Base-by-base conservation (phyloP, 1,284 basidiomycete species). In the Polyporus tsugae region DNA sequence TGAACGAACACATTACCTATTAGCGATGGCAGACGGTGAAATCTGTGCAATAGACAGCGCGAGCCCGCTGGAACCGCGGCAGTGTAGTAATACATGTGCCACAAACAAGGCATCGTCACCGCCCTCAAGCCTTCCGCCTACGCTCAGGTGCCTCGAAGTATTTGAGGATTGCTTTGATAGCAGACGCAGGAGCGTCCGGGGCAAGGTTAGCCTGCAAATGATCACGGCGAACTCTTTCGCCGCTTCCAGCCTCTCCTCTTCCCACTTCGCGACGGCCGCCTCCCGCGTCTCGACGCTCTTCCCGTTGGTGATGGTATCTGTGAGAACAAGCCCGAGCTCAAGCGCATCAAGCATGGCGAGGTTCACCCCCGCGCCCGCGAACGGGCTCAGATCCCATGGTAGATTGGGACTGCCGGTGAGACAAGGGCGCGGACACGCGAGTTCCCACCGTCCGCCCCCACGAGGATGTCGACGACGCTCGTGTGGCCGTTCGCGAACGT, bases 401-500 rank as follows among this genome's bases (percentile, higher is more conserved):
- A 62, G 46, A 36, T 22, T 35, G 35, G 39, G 13, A 10, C 6
- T 1, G 61, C 46, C 13, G 33, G 33, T 2, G 49, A 39, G 11
- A 62, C 61, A 0, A 62, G 49, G 2, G 61, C 49, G 17, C 61
- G 61, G 49, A 62, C 25, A n/a, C 36, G 61, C 61, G 61, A 62
- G 35, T 46, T 13, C 0, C n/a, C 60, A 1, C 60, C 60, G 42
- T 62, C 60, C 0, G 60, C 60, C 6, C 60, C 61, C 11, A 62
- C 49, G 61, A 62, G 49, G 61, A 62, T 29, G 36, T 53, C 61
- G 36, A 42, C 25, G 35, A 53, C 36, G 11, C 22, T 35, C 1
- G 49, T 62, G n/a, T 42, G 39, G 4, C 61, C 61, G 22, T 62
- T 62, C 3, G 61, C 46, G 46, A 62, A 62, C n/a, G 61, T 52